A percentile compares a stretch with the other conserved stretches of the same genome.
These are phyloP conservation scores for Myxozyma vanderwaltii DNA, from an alignment of 805 yeast genomes.

Conservation along the genomic window DNA sequence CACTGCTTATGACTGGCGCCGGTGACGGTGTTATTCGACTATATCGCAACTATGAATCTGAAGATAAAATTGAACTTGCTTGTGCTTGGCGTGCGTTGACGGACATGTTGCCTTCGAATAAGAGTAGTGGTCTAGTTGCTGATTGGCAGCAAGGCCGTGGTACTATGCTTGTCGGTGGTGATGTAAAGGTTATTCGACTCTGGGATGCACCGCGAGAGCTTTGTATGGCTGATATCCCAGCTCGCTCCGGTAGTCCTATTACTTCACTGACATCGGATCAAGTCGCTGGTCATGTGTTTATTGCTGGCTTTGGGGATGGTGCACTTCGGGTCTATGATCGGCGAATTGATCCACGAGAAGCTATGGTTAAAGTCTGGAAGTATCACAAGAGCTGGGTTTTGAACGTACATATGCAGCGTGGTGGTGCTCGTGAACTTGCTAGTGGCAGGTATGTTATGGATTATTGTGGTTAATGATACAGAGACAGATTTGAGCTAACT, in stretches of 20 bases:
- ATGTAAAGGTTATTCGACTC: slow-evolving; percentile 82
- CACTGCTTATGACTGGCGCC: slow-evolving; percentile 82
- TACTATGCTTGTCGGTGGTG: slow-evolving; percentile 87
- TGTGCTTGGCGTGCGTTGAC: slow-evolving; percentile 93
- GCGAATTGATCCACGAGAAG: slow-evolving; percentile 77
- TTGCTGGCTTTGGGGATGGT: slow-evolving; percentile 92
- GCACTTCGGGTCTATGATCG: slow-evolving; percentile 87
- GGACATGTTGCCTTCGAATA: slow-evolving; percentile 76
- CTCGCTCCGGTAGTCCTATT: slow-evolving; percentile 84
- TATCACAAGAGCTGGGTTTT: slow-evolving; percentile 58
- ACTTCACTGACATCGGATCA: slow-evolving; percentile 92
- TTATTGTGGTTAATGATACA: not conserved
- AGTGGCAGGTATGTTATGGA: slow-evolving; percentile 58
- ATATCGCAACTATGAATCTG: slow-evolving; percentile 71
- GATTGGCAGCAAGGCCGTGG: slow-evolving; percentile 99
- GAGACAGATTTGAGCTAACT: not conserved
- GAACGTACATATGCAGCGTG: slow-evolving; percentile 92
- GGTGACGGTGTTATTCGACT: slow-evolving; percentile 93
- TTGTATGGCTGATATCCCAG: slow-evolving; percentile 84
- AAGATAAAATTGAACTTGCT: slow-evolving; percentile 59
- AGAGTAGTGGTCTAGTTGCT: slow-evolving; percentile 78
- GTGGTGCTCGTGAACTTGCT: slow-evolving; percentile 87
- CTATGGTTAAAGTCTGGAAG: slow-evolving; percentile 83
- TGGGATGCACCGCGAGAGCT: slow-evolving; percentile 98
- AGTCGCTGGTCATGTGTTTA: slow-evolving; percentile 85